Conservation (phyloP, 805 yeast species). For the Danielia reshetovae region DNA sequence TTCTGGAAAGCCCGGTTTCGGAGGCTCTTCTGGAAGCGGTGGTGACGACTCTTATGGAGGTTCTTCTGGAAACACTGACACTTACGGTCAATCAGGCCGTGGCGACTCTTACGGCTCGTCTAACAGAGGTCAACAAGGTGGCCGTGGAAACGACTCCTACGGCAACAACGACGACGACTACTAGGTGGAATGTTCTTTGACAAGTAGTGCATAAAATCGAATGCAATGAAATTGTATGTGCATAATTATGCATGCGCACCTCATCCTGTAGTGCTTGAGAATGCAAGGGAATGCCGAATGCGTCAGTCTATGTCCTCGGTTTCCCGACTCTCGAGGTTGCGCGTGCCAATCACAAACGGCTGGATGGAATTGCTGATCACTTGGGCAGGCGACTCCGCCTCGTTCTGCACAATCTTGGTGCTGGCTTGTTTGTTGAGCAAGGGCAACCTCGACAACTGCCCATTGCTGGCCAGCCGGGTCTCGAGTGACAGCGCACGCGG, state of each 20-base stretch:
- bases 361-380: background rate
- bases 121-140: too few relatives aligned
- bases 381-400: background rate
- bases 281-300: too few relatives aligned
- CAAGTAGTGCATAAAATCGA: too few relatives aligned
- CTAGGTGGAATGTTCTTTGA: too few relatives aligned
- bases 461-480: background rate
- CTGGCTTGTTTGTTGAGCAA: conserved; percentile 35
- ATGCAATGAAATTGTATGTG: too few relatives aligned
- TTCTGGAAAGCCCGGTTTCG: conserved; percentile 13
- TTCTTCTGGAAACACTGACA: conserved; percentile 12
- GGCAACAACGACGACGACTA: conserved; percentile 7
- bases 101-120: conserved; percentile 20
- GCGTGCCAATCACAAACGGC: background rate
- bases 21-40: conserved; percentile 15
- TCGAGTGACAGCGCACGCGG: conserved; percentile 16
- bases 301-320: background rate
- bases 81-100: conserved; percentile 26
- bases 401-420: conserved; percentile 13
- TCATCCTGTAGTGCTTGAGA: too few relatives aligned
- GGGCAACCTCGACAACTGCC: conserved; percentile 19
- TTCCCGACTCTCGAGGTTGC: background rate
- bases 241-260: too few relatives aligned
- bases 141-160: conserved; percentile 16
- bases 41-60: conserved; percentile 17